A percentile compares a stretch with the other conserved stretches of the same genome.
phyloP scores from a whole-genome alignment of 495 filamentous ascomycete species.

The Xylaria longipes region DNA sequence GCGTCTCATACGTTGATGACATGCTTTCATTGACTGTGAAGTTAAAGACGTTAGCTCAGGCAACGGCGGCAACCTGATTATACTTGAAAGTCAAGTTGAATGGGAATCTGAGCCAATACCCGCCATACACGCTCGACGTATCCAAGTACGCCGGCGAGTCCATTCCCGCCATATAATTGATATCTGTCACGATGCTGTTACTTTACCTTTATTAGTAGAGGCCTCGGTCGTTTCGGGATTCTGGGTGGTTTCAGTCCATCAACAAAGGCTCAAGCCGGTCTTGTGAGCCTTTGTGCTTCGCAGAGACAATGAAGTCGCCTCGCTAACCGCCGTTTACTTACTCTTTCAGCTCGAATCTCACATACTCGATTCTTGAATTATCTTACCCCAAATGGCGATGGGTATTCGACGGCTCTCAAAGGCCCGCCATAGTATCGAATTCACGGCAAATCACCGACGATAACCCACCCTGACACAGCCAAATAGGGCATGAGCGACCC shows the following conservation, averaged over 20 bases:
- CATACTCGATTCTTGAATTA: background rate
- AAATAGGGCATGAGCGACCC: background rate
- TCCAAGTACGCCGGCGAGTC: background rate
- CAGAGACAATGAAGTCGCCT: background rate
- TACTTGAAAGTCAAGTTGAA: background rate
- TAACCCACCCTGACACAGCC: background rate
- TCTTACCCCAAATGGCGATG: background rate
- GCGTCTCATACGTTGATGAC: background rate
- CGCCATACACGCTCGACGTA: background rate
- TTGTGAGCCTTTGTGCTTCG: background rate
- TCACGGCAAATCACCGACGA: background rate
- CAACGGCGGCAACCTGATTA: background rate
- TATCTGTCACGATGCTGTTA: background rate
- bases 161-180: background rate
- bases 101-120: background rate
- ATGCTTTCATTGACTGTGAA: background rate
- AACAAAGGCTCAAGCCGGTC: background rate
- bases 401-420: background rate
- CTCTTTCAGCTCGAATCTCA: background rate
- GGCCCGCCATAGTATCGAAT: background rate
- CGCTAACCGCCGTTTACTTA: background rate
- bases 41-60: background rate
- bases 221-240: background rate
- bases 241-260: background rate
- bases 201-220: background rate